phyloP scores from a whole-genome alignment of 768 basidiomycete genomes.

The Mycena vitilis region DNA sequence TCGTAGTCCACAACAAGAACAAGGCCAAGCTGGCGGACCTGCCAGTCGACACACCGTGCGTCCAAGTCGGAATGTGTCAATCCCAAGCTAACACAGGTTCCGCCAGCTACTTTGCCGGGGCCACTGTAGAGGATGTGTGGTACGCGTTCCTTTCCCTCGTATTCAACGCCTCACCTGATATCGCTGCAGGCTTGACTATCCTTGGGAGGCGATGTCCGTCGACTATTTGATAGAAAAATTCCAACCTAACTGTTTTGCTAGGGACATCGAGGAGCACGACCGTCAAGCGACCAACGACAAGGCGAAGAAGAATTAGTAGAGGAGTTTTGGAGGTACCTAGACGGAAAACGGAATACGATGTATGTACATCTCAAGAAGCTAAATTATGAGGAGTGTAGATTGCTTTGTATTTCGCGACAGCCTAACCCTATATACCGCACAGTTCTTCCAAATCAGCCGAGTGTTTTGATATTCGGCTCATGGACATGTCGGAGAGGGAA shows the following conservation, averaged over 20 bases:
- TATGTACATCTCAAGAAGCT: background rate
- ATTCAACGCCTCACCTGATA: background rate
- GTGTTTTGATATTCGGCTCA: too few relatives aligned
- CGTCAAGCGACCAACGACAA: constrained; percentile 63
- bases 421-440: too few relatives aligned
- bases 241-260: constrained; percentile 42
- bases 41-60: constrained; percentile 74
- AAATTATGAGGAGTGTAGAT: background rate
- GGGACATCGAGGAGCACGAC: constrained; percentile 84
- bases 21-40: constrained; percentile 87
- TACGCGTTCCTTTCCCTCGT: constrained; percentile 48
- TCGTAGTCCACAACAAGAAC: constrained; percentile 95
- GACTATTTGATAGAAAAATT: background rate
- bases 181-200: constrained; percentile 77
- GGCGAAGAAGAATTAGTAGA: background rate
- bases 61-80: constrained; percentile 23
- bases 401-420: background rate
- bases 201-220: constrained; percentile 83
- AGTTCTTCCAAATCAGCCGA: too few relatives aligned
- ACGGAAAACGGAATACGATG: background rate
- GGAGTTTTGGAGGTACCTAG: background rate
- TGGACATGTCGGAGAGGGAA: too few relatives aligned
- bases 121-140: constrained; percentile 80
- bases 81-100: constrained; percentile 13
- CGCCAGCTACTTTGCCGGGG: constrained; percentile 82